A percentile compares a stretch with the other conserved stretches of the same genome.
phyloP scores from a whole-genome alignment of 768 basidiomycete species.

The Mycena vitilis region DNA sequence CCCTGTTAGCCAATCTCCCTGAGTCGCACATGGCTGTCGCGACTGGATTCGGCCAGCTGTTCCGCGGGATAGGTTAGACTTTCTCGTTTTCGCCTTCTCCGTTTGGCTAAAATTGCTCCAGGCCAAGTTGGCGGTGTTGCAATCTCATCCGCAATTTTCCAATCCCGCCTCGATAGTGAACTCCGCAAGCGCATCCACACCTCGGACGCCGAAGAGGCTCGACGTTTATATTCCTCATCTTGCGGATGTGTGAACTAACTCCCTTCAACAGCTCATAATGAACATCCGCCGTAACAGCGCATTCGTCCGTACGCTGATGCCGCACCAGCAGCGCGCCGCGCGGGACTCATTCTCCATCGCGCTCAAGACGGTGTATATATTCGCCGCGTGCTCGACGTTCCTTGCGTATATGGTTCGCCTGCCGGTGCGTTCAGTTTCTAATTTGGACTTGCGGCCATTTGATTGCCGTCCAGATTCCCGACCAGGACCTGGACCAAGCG shows the following conservation, averaged over 20 bases:
- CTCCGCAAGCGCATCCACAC: slow-evolving; percentile 61
- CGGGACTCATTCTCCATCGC: slow-evolving; percentile 70
- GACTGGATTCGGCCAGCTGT: slow-evolving; percentile 76
- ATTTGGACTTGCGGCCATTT: background rate
- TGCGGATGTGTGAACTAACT: background rate
- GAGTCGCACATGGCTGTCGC: slow-evolving; percentile 75
- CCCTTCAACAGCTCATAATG: slow-evolving; percentile 58
- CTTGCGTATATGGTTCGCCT: slow-evolving; percentile 70
- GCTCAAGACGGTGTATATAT: slow-evolving; percentile 71
- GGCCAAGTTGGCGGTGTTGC: slow-evolving; percentile 82
- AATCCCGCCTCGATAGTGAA: slow-evolving; percentile 65
- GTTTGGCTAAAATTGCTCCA: slow-evolving; percentile 34
- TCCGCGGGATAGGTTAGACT: slow-evolving; percentile 68
- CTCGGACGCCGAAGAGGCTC: slow-evolving; percentile 18
- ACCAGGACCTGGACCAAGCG: slow-evolving; percentile 32
- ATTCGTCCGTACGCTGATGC: slow-evolving; percentile 63
- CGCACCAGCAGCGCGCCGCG: slow-evolving; percentile 62
- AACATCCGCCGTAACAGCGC: slow-evolving; percentile 72
- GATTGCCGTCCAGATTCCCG: slow-evolving; percentile 21
- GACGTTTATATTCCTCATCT: slow-evolving; percentile 49
- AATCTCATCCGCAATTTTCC: slow-evolving; percentile 75
- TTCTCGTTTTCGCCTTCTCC: background rate
- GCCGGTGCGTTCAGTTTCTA: slow-evolving; percentile 56
- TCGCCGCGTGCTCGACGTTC: slow-evolving; percentile 68
- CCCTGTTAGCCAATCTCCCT: slow-evolving; percentile 66